These are phyloP conservation scores for Rhodotorula glutinis DNA, from an alignment of 1,284 basidiomycete genomes.

Conservation along the genomic window DNA sequence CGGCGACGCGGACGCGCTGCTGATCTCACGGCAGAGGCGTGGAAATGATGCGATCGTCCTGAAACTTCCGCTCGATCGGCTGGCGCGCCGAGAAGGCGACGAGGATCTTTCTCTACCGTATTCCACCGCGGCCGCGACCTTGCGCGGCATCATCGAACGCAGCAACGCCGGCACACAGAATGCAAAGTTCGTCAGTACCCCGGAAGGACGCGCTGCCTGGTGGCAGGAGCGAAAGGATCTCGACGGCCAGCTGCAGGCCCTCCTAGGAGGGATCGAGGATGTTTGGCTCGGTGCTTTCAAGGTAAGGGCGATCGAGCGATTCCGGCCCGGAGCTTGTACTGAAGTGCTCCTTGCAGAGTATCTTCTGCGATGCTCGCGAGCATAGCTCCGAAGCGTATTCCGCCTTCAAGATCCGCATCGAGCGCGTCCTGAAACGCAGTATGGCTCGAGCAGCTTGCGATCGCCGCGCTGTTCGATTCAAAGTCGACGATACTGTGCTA, in stretches of 20 bases:
- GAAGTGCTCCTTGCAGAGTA: conserved; percentile 53
- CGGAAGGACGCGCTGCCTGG: conserved; percentile 58
- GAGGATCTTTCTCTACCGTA: conserved; percentile 71
- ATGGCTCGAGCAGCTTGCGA: conserved; percentile 59
- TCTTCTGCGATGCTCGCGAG: conserved; percentile 53
- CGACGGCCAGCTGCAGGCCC: conserved; percentile 68
- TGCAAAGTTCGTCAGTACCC: conserved; percentile 66
- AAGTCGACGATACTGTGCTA: conserved; percentile 67
- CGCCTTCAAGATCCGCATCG: conserved; percentile 61
- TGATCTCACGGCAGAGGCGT: conserved; percentile 74
- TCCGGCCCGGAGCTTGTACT: conserved; percentile 42
- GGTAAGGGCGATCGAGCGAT: conserved; percentile 53
- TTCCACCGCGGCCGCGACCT: conserved; percentile 67
- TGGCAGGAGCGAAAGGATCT: conserved; percentile 76
- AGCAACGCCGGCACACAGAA: conserved; percentile 74
- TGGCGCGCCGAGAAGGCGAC: conserved; percentile 67
- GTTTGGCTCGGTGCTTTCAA: conserved; percentile 98
- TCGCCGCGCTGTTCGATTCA: conserved; percentile 57
- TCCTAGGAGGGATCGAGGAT: conserved; percentile 84
- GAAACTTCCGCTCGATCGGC: conserved; percentile 74
- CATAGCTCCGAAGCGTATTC: conserved; percentile 50
- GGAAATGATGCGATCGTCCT: conserved; percentile 69
- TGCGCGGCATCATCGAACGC: conserved; percentile 70
- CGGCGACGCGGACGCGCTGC: conserved; percentile 74
- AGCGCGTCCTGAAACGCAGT: conserved; percentile 68